Evolutionary conservation across 441 rosid species (phyloP).

Genomic region (Adansonia gregorii): DNA sequence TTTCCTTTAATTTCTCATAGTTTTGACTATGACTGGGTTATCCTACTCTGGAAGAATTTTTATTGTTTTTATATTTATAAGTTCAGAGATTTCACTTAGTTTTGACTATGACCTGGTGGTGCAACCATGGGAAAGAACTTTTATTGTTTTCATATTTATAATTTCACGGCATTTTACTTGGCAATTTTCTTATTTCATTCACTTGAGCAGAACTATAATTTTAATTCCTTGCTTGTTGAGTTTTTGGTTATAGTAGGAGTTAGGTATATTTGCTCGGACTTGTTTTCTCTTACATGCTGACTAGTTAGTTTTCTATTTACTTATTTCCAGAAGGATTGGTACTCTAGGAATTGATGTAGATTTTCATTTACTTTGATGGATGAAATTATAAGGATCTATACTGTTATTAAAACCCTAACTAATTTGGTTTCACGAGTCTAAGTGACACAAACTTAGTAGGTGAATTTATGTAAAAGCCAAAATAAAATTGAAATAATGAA

Average conservation of each 20-base stretch:
- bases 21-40: neutral
- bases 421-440: conserved; percentile 10
- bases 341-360: neutral
- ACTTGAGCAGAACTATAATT: neutral
- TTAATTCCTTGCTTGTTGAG: conserved; percentile 8
- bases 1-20: conserved; percentile 1
- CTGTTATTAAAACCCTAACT: neutral
- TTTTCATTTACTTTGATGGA: neutral
- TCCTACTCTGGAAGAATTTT: neutral
- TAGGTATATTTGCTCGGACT: conserved; percentile 16
- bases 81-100: neutral
- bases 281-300: neutral
- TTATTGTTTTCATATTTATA: conserved; percentile 18
- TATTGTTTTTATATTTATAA: conserved; percentile 7
- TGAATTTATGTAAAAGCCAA: conserved; percentile 8
- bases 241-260: neutral
- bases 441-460: neutral
- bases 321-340: neutral
- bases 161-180: conserved; percentile 5
- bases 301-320: neutral
- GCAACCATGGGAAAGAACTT: neutral
- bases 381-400: neutral
- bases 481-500: neutral
- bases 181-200: conserved; percentile 16
- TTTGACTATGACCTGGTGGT: neutral